Evolutionary conservation across 768 basidiomycete species (phyloP), one percentile per base, ranked within the genome.

Genomic region (Hericium rajendrae): DNA sequence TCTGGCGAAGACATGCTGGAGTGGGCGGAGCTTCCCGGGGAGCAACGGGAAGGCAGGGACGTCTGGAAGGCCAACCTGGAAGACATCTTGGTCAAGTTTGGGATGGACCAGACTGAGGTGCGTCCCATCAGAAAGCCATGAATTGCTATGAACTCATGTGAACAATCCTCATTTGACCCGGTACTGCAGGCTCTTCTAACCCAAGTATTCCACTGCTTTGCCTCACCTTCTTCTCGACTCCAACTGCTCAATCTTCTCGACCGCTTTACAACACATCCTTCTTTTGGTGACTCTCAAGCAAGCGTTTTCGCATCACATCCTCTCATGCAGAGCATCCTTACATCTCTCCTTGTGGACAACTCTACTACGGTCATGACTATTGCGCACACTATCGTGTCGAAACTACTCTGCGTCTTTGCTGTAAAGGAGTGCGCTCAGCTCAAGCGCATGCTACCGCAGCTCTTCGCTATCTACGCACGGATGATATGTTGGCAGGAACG

Each of bases 41-140:
- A 77, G 22, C 80, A 88, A 63, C 77, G 84, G 53, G 78, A 80
- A 55, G 78, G 75, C 65, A 75, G 78, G 61, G 73, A 76, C 13
- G 73, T 78, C 26, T 93, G 90, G 90, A 91, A 90, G 69, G 69
- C 72, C 28, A 93, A 89, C 66, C 72, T 93, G 59, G 88, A 91
- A 67, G 85, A 88, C 62, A 77, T 88, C 18, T 73, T 92, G 43
- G 74, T 89, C 41, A 77, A 73, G 54, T 85, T 81, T 65, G 88
- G 83, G 50, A 67, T 82, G 57, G 76, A 81, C 62, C 69, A 75
- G 56, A 86, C 88, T 22, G 70, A 82, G 72, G 90, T 90, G 66
- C 60, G 85, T 73, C 54, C 52, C 53, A 61, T 18, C 41, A 56
- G 32, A 55, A 32, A 15, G 22, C 22, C 20, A n/a, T 3, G 43